Evolutionary conservation across 2,329 filamentous ascomycete species (phyloP).

Genomic region (Talaromyces sp.): DNA sequence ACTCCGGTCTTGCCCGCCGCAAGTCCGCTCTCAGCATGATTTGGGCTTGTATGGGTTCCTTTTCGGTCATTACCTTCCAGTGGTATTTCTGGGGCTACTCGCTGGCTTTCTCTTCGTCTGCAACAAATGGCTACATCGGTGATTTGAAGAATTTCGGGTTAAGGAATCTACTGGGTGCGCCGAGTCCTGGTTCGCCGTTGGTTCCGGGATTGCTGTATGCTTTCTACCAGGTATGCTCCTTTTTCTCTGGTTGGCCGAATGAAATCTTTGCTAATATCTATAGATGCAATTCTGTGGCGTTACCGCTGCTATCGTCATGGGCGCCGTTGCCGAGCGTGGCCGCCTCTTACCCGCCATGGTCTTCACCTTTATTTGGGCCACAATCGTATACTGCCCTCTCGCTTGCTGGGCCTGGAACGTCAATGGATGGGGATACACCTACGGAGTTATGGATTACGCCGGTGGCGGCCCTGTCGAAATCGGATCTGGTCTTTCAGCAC

Average conservation of each 20-base stretch:
- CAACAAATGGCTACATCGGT: slow-evolving; percentile 86
- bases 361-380: slow-evolving; percentile 95
- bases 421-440: slow-evolving; percentile 88
- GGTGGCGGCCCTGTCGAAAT: slow-evolving; percentile 98
- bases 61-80: slow-evolving; percentile 88
- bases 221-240: slow-evolving; percentile 72
- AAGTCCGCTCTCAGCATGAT: slow-evolving; percentile 97
- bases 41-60: slow-evolving; percentile 94
- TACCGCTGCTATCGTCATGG: slow-evolving; percentile 85
- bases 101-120: slow-evolving; percentile 78
- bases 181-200: slow-evolving; percentile 83
- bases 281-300: slow-evolving; percentile 97
- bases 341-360: slow-evolving; percentile 91
- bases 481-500: slow-evolving; percentile 82
- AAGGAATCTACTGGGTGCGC: slow-evolving; percentile 73
- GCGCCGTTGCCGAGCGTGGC: slow-evolving; percentile 89
- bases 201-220: slow-evolving; percentile 88
- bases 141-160: slow-evolving; percentile 86
- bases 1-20: slow-evolving; percentile 93
- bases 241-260: not conserved
- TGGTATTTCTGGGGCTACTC: slow-evolving; percentile 99
- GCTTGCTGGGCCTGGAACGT: slow-evolving; percentile 96
- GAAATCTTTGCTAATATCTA: not conserved
- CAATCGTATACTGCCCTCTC: slow-evolving; percentile 93
- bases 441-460: slow-evolving; percentile 93